Percentiles rank a stretch among this genome's conserved stretches.
These are phyloP conservation scores for Salvia hispanica DNA, from an alignment of 257 asterid genomes.

Conservation along the genomic window DNA sequence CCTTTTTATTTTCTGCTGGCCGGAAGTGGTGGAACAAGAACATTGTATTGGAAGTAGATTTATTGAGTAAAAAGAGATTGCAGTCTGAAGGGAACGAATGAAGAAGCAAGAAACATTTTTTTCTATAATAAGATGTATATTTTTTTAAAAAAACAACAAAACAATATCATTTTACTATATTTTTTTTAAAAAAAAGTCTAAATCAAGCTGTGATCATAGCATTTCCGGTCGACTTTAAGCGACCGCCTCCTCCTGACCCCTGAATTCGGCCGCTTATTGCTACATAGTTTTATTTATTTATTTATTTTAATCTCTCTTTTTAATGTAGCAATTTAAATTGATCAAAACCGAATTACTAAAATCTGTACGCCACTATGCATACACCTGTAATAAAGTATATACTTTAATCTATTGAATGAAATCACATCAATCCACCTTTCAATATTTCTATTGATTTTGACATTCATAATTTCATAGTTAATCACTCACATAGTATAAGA, in stretches of 20 bases:
- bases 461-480: not conserved
- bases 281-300: constrained; percentile 16
- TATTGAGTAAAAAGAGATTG: not conserved
- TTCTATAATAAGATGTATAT: too few relatives aligned
- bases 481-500: not conserved
- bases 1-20: too few relatives aligned
- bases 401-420: not conserved
- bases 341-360: constrained; percentile 28
- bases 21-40: too few relatives aligned
- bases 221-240: too few relatives aligned
- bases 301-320: constrained; percentile 26
- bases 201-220: too few relatives aligned
- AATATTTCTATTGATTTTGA: not conserved
- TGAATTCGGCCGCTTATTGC: too few relatives aligned
- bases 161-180: too few relatives aligned
- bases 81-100: too few relatives aligned
- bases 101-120: not conserved
- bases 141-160: too few relatives aligned
- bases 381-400: constrained; percentile 27
- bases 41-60: too few relatives aligned
- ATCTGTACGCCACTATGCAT: constrained; percentile 32
- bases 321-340: constrained; percentile 8
- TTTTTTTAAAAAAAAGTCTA: not conserved
- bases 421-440: constrained; percentile 9
- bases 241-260: too few relatives aligned